Base-by-base conservation (phyloP, 768 basidiomycete genomes). In the Leccinum longicurvipes region DNA sequence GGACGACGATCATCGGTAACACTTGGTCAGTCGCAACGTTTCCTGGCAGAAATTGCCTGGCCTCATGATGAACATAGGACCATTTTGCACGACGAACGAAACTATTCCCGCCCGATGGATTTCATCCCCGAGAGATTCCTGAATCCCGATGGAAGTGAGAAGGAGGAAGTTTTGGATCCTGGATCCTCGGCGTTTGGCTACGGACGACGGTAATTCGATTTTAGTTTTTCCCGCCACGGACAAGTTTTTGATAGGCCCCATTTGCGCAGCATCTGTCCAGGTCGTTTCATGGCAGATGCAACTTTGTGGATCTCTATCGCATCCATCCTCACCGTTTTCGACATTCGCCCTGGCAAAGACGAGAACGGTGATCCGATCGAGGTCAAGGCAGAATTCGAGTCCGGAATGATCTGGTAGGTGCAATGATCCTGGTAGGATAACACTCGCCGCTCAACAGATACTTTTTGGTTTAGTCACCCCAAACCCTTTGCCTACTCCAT, bases 1-100 rank as follows among this genome's bases (percentile, higher is more conserved):
- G 69, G 14, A 74, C 84, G 1, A 79, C 77, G 9, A 77, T 86
- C 17, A 78, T 83, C 27, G 83, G 82, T 1, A 86, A 84, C 59
- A 77, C 81, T 19, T 86, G 84, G 84, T 77, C 15, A 58, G 64
- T 31, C 8, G 1, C 21, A n/a, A 14, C 41, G 41, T 42, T 23
- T 2, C n/a, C 6, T 12, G 21, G 41, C 3, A 11, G 6, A 41
- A n/a, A 10, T 5, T 53, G n/a, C 50, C 29, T 29, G 6, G 41
- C 12, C 2, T 48, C 11, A n/a, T n/a, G n/a, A n/a, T n/a, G 25
- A 36, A 7, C 24, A 42, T 45, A 76, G 74, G 74, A 67, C 75
- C 8, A 76, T 76, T 34, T 53, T 76, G 24, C 74, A 75, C 28
- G 73, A 78, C 56, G 68, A 68, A 21, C 58, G 63, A 23, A 66